These are phyloP conservation scores for Pleurotus sapidus DNA, from an alignment of 768 basidiomycete species.

Conservation along the genomic window DNA sequence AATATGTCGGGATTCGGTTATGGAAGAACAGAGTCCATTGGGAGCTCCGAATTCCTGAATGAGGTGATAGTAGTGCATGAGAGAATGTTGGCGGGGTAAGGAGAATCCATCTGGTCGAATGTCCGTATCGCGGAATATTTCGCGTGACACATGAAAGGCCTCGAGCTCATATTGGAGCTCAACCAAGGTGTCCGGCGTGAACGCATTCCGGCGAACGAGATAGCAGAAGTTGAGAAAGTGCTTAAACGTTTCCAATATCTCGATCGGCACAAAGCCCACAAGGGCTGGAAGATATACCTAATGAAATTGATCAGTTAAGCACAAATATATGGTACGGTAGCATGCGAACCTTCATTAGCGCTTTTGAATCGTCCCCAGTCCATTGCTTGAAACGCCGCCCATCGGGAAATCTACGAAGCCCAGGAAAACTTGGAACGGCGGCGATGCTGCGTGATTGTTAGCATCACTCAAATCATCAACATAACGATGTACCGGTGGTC, in stretches of 20 bases:
- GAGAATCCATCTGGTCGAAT: conserved; percentile 13
- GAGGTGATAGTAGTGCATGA: conserved; percentile 13
- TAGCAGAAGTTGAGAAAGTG: conserved; percentile 23
- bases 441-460: conserved; percentile 5
- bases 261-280: conserved; percentile 13
- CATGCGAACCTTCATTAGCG: conserved; percentile 8
- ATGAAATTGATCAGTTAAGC: too few species aligned
- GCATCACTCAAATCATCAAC: neutral
- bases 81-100: conserved; percentile 18
- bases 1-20: conserved; percentile 22
- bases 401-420: conserved; percentile 8
- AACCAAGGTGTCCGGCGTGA: conserved; percentile 7
- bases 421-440: conserved; percentile 3
- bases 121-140: conserved; percentile 11
- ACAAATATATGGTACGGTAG: too few species aligned
- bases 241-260: conserved; percentile 13
- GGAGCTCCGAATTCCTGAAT: conserved; percentile 18
- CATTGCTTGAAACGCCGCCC: conserved; percentile 11
- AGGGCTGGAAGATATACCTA: conserved; percentile 21
- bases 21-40: conserved; percentile 20
- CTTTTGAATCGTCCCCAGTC: conserved; percentile 12
- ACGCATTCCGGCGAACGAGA: conserved; percentile 13
- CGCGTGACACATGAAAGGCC: conserved; percentile 11
- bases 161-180: conserved; percentile 7
- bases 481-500: neutral